Conservation (phyloP, 2,329 filamentous ascomycete genomes). For the Scytalidium sp. region DNA sequence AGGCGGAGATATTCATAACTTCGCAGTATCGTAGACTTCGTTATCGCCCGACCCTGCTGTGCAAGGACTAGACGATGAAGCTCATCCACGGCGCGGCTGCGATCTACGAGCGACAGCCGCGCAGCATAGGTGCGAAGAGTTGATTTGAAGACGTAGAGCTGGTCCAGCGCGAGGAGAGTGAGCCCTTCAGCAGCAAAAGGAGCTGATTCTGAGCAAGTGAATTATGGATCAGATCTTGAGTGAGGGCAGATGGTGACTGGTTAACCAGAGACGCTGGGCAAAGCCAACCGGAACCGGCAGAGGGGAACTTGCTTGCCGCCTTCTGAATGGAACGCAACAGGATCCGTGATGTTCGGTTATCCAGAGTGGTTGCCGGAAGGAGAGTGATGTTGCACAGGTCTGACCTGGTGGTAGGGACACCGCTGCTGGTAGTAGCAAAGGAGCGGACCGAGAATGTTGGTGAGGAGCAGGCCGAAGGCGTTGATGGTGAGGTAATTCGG, state of each 20-base stretch:
- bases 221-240: conserved; percentile 49
- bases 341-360: conserved; percentile 43
- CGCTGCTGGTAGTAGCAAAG: conserved; percentile 33
- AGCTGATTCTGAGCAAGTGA: conserved; percentile 59
- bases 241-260: conserved; percentile 42
- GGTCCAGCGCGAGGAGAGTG: conserved; percentile 57
- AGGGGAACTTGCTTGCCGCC: conserved; percentile 47
- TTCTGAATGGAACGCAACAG: conserved; percentile 48
- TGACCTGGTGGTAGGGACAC: conserved; percentile 25
- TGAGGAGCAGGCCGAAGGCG: conserved; percentile 20
- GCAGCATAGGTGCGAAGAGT: conserved; percentile 56
- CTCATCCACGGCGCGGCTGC: conserved; percentile 62
- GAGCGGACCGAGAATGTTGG: conserved; percentile 21
- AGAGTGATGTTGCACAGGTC: conserved; percentile 48
- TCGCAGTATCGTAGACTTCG: conserved; percentile 47
- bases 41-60: conserved; percentile 46
- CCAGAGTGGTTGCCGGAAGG: conserved; percentile 42
- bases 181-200: conserved; percentile 57
- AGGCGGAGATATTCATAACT: conserved; percentile 58
- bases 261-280: conserved; percentile 33
- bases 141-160: conserved; percentile 62
- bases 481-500: not conserved
- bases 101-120: conserved; percentile 30
- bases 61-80: conserved; percentile 57
- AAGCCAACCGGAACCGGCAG: conserved; percentile 28